These are phyloP conservation scores for Hydnomerulius pinastri DNA, from an alignment of 768 basidiomycete species.

Conservation along the genomic window DNA sequence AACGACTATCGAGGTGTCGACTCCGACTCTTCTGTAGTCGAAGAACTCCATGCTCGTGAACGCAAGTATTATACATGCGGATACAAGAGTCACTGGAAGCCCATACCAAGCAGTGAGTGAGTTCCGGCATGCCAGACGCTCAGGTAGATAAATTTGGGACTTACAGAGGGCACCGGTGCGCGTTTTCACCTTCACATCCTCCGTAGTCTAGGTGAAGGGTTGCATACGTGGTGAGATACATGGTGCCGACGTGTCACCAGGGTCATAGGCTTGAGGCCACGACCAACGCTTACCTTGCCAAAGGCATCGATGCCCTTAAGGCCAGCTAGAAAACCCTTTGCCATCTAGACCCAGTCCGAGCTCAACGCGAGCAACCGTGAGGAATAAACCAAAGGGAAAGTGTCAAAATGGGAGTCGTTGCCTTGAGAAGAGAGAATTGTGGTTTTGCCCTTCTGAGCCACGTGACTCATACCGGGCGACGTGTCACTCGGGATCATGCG, in stretches of 20 bases:
- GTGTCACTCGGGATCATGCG: slow-evolving; percentile 23
- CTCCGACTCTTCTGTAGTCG: slow-evolving; percentile 85
- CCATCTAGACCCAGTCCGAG: slow-evolving; percentile 48
- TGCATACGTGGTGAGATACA: slow-evolving; percentile 9
- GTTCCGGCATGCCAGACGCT: slow-evolving; percentile 1
- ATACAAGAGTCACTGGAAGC: slow-evolving; percentile 81
- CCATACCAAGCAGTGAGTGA: slow-evolving; percentile 8
- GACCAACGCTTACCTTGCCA: slow-evolving; percentile 74
- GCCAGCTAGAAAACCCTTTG: slow-evolving; percentile 72
- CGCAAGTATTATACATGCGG: slow-evolving; percentile 88
- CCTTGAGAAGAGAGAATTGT: background rate
- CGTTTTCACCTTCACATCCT: slow-evolving; percentile 99
- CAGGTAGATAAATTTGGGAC: slow-evolving; percentile 29
- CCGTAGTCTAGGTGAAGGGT: slow-evolving; percentile 71
- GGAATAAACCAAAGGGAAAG: slow-evolving; percentile 7
- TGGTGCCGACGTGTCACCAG: slow-evolving; percentile 7
- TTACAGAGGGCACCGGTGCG: slow-evolving; percentile 87
- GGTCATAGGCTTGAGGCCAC: background rate
- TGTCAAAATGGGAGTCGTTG: slow-evolving; percentile 5
- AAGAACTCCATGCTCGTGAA: slow-evolving; percentile 94
- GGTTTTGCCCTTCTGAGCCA: slow-evolving; percentile 8
- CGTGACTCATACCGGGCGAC: slow-evolving; percentile 26
- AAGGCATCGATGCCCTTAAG: slow-evolving; percentile 97
- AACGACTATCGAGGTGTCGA: slow-evolving; percentile 92
- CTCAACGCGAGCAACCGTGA: slow-evolving; percentile 17